Conservation (phyloP, 208 protist species). For the Leishmania turanica region DNA sequence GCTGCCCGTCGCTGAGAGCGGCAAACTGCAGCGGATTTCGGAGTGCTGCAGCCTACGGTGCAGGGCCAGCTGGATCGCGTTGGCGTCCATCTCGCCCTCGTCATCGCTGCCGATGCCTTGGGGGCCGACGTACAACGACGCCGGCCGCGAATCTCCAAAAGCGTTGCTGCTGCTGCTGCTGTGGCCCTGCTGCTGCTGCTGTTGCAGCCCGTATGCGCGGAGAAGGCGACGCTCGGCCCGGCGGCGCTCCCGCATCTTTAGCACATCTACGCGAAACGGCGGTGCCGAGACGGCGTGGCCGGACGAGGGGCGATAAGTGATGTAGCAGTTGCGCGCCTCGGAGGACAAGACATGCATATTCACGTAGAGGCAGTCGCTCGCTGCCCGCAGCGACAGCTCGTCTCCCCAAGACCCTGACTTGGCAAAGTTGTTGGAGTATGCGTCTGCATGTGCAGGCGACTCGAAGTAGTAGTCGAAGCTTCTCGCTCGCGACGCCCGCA, state of each 20-base stretch:
- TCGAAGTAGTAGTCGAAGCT: slow-evolving; percentile 87
- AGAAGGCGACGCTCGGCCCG: slow-evolving; percentile 19
- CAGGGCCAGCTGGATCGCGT: slow-evolving; percentile 58
- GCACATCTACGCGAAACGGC: slow-evolving; percentile 78
- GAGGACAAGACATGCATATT: slow-evolving; percentile 89
- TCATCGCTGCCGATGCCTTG: background rate
- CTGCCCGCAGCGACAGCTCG: slow-evolving; percentile 84
- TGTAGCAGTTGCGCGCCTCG: slow-evolving; percentile 80
- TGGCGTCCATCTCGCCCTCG: slow-evolving; percentile 49
- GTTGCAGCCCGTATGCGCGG: slow-evolving; percentile 12
- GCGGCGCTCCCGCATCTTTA: slow-evolving; percentile 32
- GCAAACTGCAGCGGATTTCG: slow-evolving; percentile 21
- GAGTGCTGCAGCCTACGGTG: slow-evolving; percentile 54
- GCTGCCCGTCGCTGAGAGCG: background rate
- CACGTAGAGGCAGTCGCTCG: slow-evolving; percentile 81
- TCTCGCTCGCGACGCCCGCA: slow-evolving; percentile 63
- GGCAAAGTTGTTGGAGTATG: slow-evolving; percentile 64
- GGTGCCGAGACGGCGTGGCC: slow-evolving; percentile 56
- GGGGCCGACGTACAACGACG: background rate
- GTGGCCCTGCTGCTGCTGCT: slow-evolving; percentile 12
- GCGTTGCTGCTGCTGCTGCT: background rate
- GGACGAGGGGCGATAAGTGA: slow-evolving; percentile 68
- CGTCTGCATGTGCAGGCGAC: slow-evolving; percentile 53
- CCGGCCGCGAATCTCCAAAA: background rate
- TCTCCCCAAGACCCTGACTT: slow-evolving; percentile 81